These are phyloP conservation scores for Rhynchospora breviuscula DNA, from an alignment of 176 grass and related monocot genomes.

Conservation along the genomic window DNA sequence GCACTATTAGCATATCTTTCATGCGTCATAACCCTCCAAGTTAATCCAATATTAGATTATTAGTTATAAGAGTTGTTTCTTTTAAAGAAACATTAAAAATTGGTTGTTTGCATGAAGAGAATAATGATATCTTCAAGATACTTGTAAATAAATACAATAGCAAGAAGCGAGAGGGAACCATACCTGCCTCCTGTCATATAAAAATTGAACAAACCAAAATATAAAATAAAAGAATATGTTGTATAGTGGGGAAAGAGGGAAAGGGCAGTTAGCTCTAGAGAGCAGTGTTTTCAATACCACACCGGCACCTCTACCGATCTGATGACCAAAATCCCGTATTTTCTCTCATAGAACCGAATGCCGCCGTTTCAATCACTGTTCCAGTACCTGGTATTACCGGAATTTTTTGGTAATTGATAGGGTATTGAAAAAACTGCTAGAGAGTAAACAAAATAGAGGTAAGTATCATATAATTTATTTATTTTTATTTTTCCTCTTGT, in stretches of 20 bases:
- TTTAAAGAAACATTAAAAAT: not conserved
- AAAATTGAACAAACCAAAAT: not conserved
- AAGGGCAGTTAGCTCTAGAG: not conserved
- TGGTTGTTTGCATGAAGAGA: constrained; percentile 1
- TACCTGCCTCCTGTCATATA: not conserved
- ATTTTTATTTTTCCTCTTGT: not conserved
- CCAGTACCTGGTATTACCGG: too few species aligned
- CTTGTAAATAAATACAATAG: not conserved
- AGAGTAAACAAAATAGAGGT: too few species aligned
- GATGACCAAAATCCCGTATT: too few species aligned
- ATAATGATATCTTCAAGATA: not conserved
- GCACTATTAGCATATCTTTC: not conserved
- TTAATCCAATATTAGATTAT: not conserved
- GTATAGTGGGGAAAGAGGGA: not conserved
- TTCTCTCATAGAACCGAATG: too few species aligned
- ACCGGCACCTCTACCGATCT: too few species aligned
- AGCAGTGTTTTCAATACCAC: too few species aligned
- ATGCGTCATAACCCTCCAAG: not conserved
- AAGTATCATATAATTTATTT: not conserved
- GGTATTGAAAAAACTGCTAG: too few species aligned
- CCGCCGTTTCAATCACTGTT: too few species aligned
- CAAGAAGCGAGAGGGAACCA: not conserved
- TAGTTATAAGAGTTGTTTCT: not conserved
- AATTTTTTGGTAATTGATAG: too few species aligned
- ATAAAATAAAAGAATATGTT: not conserved